Conservation (phyloP, 441 rosid genomes). For the Theobroma grandiflorum region DNA sequence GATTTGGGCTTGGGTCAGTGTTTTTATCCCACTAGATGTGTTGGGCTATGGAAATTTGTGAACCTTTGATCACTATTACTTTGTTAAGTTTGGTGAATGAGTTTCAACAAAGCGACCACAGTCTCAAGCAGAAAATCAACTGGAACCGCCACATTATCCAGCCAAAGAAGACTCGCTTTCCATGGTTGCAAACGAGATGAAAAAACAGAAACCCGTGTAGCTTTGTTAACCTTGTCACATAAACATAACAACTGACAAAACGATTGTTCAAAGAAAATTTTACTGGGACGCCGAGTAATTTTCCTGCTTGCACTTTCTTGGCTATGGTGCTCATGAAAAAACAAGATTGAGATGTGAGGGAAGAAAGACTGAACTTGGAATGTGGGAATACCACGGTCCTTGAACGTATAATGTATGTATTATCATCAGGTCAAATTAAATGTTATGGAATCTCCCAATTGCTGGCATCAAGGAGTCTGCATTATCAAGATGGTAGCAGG, state of each 20-base stretch:
- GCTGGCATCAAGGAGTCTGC: not conserved
- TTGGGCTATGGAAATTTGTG: not conserved
- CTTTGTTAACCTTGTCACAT: no score
- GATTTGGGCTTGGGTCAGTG: not conserved
- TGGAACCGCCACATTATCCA: no score
- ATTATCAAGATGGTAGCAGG: not conserved
- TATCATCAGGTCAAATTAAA: not conserved
- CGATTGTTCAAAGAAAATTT: not conserved
- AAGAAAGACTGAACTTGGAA: not conserved
- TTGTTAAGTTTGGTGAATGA: no score
- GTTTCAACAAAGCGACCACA: no score
- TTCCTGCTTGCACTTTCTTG: not conserved
- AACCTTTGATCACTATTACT: no score
- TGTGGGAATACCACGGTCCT: not conserved
- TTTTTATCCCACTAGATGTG: not conserved
- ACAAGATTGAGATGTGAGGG: not conserved
- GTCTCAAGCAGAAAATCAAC: no score
- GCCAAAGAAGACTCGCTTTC: no score
- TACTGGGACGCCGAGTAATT: no score
- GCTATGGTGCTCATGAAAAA: not conserved
- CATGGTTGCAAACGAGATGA: no score
- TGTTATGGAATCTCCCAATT: not conserved
- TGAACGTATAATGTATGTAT: not conserved
- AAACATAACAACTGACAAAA: no score
- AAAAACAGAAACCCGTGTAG: no score